Percentiles rank a stretch among this genome's conserved stretches.
These are phyloP conservation scores for Populus pruinosa DNA, from an alignment of 345 rosid species.

Conservation along the genomic window DNA sequence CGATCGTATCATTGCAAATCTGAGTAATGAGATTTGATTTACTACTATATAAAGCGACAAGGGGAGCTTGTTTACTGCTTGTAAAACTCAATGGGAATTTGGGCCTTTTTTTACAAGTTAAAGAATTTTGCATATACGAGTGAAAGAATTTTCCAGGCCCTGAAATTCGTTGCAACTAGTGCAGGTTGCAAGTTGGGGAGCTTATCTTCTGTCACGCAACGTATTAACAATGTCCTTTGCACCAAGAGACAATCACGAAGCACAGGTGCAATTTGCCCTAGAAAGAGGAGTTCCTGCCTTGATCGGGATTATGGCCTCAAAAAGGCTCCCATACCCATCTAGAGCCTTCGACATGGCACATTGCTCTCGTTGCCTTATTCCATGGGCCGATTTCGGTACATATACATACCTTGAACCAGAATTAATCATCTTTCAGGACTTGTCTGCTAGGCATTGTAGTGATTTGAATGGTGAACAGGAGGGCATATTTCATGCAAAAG, in stretches of 20 bases:
- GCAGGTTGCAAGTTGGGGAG: constrained; percentile 55
- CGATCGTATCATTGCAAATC: background rate
- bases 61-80: no score
- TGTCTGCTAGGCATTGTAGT: no score
- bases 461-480: no score
- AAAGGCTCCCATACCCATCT: constrained; percentile 43
- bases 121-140: no score
- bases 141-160: background rate
- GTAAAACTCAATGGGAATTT: no score
- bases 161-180: background rate
- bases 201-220: constrained; percentile 38
- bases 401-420: background rate
- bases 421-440: background rate
- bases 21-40: background rate
- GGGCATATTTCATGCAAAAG: background rate
- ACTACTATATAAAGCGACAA: background rate
- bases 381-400: constrained; percentile 37
- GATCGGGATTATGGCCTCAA: constrained; percentile 43
- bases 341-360: constrained; percentile 51
- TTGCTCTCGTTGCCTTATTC: constrained; percentile 50
- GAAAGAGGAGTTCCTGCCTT: constrained; percentile 48
- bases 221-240: constrained; percentile 43
- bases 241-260: constrained; percentile 49
- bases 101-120: no score
- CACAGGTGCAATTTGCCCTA: constrained; percentile 46